Base-by-base conservation (phyloP, 345 rosid species). In the Psidium guajava region DNA sequence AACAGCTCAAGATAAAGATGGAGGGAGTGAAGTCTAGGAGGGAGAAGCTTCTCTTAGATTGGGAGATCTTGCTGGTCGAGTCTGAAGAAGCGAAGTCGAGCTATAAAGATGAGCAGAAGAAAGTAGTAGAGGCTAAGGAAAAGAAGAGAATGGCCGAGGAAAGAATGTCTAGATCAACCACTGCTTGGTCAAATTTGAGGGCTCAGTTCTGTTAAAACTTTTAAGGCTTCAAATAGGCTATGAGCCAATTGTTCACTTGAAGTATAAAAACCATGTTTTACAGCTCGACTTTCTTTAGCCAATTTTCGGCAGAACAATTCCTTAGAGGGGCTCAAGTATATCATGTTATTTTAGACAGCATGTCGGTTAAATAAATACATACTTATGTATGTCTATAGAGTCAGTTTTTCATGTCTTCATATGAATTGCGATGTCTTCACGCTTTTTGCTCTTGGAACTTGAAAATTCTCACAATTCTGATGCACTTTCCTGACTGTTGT, bases 61-160 rank as follows among this genome's bases (percentile, higher is more conserved):
- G 86, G 86, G 83, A 85, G 75, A 40, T 25, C 44, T 44, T 85
- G 74, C 20, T 57, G 86, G 54, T 36, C 3, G 86, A 55, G 54
- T 85, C 80, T 8, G 83, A 81, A 64, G 83, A 85, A 18, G 74
- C 77, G 20, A 85, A 56, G 52, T 85, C 50, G 28, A 58, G 56
- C 9, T 80, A 85, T 15, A 44, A 9, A 42, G 53, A 18, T 54
- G 56, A 85, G n/a, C 73, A 83, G 75, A 83, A 83, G 75, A 83
- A 83, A 28, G 42, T 36, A 11, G 81, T 1, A 12, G 86, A 50
- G 24, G 86, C 82, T 13, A 58, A 84, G 86, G 86, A 69, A n/a
- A 84, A 84, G 86, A 42, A 42, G 81, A 84, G 61, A 82, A 69
- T 84, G 6, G 86, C 86, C 59, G 86, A 84, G 82, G 82, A 69